Evolutionary conservation across 495 filamentous ascomycete species (phyloP).

Genomic region (Jackrogersella minutella): DNA sequence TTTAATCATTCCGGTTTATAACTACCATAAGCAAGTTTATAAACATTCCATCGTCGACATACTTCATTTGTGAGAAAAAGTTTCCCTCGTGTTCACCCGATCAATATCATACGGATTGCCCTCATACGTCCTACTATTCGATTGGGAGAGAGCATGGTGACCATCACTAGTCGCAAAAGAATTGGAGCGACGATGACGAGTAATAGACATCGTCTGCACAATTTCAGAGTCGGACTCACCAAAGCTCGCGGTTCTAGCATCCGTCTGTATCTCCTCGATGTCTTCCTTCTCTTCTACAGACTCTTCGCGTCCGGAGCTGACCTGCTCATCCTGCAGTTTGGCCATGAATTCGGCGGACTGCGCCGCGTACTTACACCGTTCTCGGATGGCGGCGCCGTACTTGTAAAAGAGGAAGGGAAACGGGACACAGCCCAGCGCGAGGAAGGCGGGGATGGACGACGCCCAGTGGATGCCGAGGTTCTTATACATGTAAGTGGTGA

Average conservation of each 20-base stretch:
- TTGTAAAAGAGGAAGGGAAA: conserved; percentile 71
- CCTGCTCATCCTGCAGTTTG: neutral
- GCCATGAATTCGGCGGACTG: neutral
- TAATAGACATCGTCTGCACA: neutral
- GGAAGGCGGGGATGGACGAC: conserved; percentile 65
- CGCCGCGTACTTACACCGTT: neutral
- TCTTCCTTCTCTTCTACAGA: neutral
- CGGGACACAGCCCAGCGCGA: conserved; percentile 67
- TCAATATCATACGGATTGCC: conserved; percentile 5
- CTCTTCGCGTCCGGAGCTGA: neutral
- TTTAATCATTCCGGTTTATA: neutral
- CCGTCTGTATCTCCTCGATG: neutral
- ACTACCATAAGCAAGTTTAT: neutral
- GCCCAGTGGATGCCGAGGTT: conserved; percentile 73
- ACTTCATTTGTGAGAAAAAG: neutral
- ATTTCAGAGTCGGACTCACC: neutral
- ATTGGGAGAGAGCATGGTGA: neutral
- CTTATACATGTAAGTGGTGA: conserved; percentile 68
- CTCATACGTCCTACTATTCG: neutral
- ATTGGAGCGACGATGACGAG: neutral
- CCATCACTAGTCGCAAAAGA: neutral
- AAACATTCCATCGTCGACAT: neutral
- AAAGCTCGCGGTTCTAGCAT: neutral
- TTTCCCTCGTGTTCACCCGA: conserved; percentile 1
- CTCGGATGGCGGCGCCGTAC: conserved; percentile 51